These are phyloP conservation scores for Jackrogersella minutella DNA, from an alignment of 495 filamentous ascomycete genomes.

Conservation along the genomic window DNA sequence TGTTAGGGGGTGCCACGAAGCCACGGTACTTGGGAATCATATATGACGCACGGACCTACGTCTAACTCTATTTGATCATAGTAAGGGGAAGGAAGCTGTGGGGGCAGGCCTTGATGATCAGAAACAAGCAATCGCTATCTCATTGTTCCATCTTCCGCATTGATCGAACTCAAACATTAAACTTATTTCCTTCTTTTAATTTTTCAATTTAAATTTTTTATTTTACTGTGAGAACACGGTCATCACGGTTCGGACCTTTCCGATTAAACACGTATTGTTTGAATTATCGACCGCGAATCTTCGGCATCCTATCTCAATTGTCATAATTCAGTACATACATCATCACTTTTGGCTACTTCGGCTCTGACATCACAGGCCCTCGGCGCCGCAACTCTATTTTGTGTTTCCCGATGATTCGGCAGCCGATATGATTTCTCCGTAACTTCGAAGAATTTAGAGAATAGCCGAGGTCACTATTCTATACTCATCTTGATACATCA, in stretches of 20 bases:
- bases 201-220: not conserved
- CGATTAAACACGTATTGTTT: conserved; percentile 12
- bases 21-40: conserved; percentile 1
- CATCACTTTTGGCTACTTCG: conserved; percentile 8
- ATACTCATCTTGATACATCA: conserved; percentile 9
- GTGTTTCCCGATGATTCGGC: conserved; percentile 11
- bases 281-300: conserved; percentile 11
- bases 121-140: conserved; percentile 33
- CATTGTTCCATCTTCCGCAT: conserved; percentile 35
- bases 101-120: conserved; percentile 13
- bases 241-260: not conserved
- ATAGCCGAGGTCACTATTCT: conserved; percentile 17
- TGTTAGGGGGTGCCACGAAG: not conserved
- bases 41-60: not conserved
- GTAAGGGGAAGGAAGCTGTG: conserved; percentile 29
- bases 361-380: conserved; percentile 30
- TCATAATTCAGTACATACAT: conserved; percentile 8
- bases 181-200: conserved; percentile 4
- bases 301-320: not conserved
- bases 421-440: conserved; percentile 35
- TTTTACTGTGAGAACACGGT: not conserved
- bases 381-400: conserved; percentile 4
- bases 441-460: conserved; percentile 17
- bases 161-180: conserved; percentile 11
- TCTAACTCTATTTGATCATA: conserved; percentile 1